phyloP scores from a whole-genome alignment of 257 asterid species.

The Fraxinus pennsylvanica region DNA sequence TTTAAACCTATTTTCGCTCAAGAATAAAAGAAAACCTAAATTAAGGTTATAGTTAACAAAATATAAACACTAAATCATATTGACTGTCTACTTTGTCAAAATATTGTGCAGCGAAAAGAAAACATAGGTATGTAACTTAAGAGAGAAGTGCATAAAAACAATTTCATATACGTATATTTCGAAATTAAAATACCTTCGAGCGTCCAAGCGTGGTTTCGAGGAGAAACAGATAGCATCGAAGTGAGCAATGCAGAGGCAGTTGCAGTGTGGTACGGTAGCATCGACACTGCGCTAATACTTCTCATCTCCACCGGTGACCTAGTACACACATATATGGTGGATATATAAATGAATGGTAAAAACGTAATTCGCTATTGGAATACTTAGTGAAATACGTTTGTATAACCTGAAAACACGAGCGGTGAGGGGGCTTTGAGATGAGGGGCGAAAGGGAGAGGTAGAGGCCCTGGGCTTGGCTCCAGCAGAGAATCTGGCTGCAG shows the following conservation, averaged over 20 bases:
- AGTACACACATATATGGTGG: not conserved
- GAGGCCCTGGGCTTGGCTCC: slow-evolving; percentile 50
- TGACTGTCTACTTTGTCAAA: not conserved
- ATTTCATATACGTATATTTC: not conserved
- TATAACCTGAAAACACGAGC: slow-evolving; percentile 73
- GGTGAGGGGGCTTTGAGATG: slow-evolving; percentile 63
- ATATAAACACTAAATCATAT: slow-evolving; percentile 1
- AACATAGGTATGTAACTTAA: slow-evolving; percentile 4
- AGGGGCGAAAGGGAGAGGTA: slow-evolving; percentile 59
- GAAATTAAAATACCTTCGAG: slow-evolving; percentile 61
- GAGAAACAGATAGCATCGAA: slow-evolving; percentile 83
- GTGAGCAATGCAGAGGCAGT: slow-evolving; percentile 86
- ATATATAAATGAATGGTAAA: not conserved
- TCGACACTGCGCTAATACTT: slow-evolving; percentile 56
- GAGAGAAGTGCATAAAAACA: not conserved
- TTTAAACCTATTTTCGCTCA: slow-evolving; percentile 4
- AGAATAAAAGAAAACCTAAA: not conserved
- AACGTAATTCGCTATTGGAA: not conserved
- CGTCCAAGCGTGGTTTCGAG: slow-evolving; percentile 73
- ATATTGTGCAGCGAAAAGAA: slow-evolving; percentile 6
- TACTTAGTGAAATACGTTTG: not conserved
- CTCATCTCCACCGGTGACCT: slow-evolving; percentile 86
- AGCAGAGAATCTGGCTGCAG: slow-evolving; percentile 46
- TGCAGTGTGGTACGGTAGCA: slow-evolving; percentile 88
- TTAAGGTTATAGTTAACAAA: not conserved